These are phyloP conservation scores for Fusarium guadeloupense DNA, from an alignment of 2,329 filamentous ascomycete species.

Conservation along the genomic window DNA sequence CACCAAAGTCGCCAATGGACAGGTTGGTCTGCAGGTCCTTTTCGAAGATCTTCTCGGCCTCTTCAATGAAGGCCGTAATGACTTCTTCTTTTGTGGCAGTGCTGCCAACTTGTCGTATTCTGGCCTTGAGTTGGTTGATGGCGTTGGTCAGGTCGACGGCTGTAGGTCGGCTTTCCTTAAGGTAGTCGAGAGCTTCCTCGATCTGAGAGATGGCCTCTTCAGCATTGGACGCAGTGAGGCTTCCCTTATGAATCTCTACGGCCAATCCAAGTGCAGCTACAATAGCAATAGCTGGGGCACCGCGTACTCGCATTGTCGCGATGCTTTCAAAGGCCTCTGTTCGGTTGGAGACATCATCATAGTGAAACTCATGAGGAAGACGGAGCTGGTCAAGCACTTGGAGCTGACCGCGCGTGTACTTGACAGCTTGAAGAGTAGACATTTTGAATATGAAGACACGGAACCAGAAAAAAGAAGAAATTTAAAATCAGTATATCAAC, in stretches of 20 bases:
- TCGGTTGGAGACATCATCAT: slow-evolving; percentile 74
- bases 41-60: slow-evolving; percentile 85
- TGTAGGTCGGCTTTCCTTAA: slow-evolving; percentile 89
- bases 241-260: slow-evolving; percentile 76
- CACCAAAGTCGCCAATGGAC: slow-evolving; percentile 83
- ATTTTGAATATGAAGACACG: slow-evolving; percentile 46
- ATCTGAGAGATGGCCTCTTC: slow-evolving; percentile 76
- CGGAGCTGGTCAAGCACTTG: slow-evolving; percentile 86
- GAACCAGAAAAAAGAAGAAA: background rate
- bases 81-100: slow-evolving; percentile 60
- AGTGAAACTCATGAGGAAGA: slow-evolving; percentile 81
- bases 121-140: slow-evolving; percentile 77
- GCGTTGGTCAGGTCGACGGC: slow-evolving; percentile 95
- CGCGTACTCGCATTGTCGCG: slow-evolving; percentile 79
- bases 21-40: slow-evolving; percentile 90
- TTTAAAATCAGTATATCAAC: background rate
- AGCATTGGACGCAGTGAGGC: slow-evolving; percentile 53
- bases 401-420: slow-evolving; percentile 75
- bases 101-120: slow-evolving; percentile 62
- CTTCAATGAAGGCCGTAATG: slow-evolving; percentile 75
- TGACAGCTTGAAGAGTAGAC: slow-evolving; percentile 78
- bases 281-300: slow-evolving; percentile 93
- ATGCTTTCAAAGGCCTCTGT: slow-evolving; percentile 86
- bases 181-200: slow-evolving; percentile 79
- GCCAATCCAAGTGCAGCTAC: slow-evolving; percentile 92